Conservation (phyloP, 768 basidiomycete genomes). For the Hericium erinaceus region DNA sequence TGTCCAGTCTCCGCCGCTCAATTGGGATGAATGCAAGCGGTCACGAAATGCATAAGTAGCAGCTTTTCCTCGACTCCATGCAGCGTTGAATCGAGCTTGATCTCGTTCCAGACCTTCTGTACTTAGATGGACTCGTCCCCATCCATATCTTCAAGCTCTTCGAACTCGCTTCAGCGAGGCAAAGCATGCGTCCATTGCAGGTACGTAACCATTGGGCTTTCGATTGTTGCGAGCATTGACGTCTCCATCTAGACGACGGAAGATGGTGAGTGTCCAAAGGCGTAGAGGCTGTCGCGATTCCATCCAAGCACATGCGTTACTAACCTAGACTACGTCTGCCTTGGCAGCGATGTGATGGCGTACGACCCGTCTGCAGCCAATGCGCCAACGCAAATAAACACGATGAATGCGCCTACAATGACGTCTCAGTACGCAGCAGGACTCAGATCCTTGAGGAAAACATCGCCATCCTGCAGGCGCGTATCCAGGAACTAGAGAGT, state of each 20-base stretch:
- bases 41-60: no score
- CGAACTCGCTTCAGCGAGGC: slow-evolving; percentile 12
- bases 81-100: no score
- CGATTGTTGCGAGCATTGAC: not conserved
- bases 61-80: no score
- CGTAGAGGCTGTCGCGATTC: no score
- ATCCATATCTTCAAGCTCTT: not conserved
- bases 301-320: not conserved
- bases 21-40: no score
- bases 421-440: slow-evolving; percentile 48
- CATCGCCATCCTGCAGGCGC: slow-evolving; percentile 42
- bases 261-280: slow-evolving; percentile 4
- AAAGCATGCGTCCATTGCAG: slow-evolving; percentile 16
- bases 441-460: slow-evolving; percentile 53
- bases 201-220: not conserved
- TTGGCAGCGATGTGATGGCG: slow-evolving; percentile 54
- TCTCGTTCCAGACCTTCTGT: no score
- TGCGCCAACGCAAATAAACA: slow-evolving; percentile 47
- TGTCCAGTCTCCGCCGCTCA: no score
- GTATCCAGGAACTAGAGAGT: slow-evolving; percentile 26
- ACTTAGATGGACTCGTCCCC: no score
- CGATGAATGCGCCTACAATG: slow-evolving; percentile 61
- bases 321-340: not conserved
- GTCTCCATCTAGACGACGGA: slow-evolving; percentile 6
- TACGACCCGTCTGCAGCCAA: slow-evolving; percentile 54